Evolutionary conservation across 345 rosid genomes (phyloP).

Genomic region (Aethionema arabicum): DNA sequence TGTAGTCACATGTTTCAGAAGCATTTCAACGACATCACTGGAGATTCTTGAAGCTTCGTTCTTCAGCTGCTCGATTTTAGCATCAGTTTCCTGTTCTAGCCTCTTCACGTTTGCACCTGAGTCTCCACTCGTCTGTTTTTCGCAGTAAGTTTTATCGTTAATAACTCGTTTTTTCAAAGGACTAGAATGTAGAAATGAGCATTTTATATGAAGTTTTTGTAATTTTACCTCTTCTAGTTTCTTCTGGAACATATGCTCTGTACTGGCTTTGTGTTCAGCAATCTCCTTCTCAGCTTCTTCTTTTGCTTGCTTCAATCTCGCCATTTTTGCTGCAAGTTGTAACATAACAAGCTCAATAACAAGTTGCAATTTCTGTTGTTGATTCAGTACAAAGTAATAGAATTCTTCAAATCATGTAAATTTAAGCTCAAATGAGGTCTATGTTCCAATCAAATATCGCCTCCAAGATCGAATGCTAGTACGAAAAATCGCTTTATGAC

Average conservation of each 20-base stretch:
- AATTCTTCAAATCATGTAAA: not conserved
- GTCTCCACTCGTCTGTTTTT: slow-evolving; percentile 77
- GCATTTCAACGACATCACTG: slow-evolving; percentile 61
- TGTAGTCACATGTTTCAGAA: slow-evolving; percentile 52
- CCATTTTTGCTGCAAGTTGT: slow-evolving; percentile 56
- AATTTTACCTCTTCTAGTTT: slow-evolving; percentile 59
- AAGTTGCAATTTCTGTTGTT: not conserved
- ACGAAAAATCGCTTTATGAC: not conserved
- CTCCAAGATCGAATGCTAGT: not conserved
- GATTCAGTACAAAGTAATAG: not conserved
- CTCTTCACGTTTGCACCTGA: slow-evolving; percentile 89
- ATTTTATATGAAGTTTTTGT: not conserved
- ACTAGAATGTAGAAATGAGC: not conserved
- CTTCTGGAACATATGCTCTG: slow-evolving; percentile 70
- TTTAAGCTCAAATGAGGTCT: not conserved
- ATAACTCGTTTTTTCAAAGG: slow-evolving; percentile 1
- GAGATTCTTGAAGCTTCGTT: slow-evolving; percentile 58
- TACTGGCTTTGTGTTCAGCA: slow-evolving; percentile 59
- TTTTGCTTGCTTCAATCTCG: slow-evolving; percentile 83
- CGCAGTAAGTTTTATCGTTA: slow-evolving; percentile 9
- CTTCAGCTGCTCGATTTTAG: slow-evolving; percentile 64
- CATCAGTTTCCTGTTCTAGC: slow-evolving; percentile 71
- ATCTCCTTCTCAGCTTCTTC: slow-evolving; percentile 81
- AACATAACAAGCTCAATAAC: slow-evolving; percentile 15
- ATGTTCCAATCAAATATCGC: not conserved